These are phyloP conservation scores for Cordyceps cicadae DNA, from an alignment of 2,329 filamentous ascomycete genomes.

Conservation along the genomic window DNA sequence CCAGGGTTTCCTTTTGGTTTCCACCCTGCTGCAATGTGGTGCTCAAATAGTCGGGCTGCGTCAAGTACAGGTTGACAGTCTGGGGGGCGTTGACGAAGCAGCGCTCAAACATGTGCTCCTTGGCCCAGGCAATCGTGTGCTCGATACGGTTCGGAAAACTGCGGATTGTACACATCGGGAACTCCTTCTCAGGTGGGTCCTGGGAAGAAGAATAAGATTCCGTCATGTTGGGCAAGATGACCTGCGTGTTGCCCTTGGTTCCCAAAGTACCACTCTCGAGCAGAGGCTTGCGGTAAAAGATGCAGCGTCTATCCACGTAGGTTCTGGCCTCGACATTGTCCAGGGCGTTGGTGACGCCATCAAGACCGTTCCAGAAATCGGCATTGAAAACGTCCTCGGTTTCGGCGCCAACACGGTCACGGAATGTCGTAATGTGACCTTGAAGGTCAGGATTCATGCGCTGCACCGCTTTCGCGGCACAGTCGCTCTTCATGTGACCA, in stretches of 20 bases:
- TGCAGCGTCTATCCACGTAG: slow-evolving; percentile 91
- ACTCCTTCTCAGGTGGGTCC: slow-evolving; percentile 95
- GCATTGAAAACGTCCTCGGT: slow-evolving; percentile 95
- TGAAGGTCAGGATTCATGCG: slow-evolving; percentile 90
- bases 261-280: slow-evolving; percentile 97
- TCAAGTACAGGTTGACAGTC: slow-evolving; percentile 88
- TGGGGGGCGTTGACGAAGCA: slow-evolving; percentile 91
- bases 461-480: slow-evolving; percentile 80
- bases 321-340: slow-evolving; percentile 97
- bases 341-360: slow-evolving; percentile 91
- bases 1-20: slow-evolving; percentile 87
- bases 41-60: slow-evolving; percentile 83
- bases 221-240: slow-evolving; percentile 81
- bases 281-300: slow-evolving; percentile 96
- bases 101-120: slow-evolving; percentile 82
- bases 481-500: slow-evolving; percentile 92
- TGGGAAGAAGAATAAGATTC: slow-evolving; percentile 95
- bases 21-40: slow-evolving; percentile 84
- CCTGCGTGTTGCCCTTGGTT: slow-evolving; percentile 97
- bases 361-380: slow-evolving; percentile 76
- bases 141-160: slow-evolving; percentile 98
- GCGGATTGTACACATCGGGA: slow-evolving; percentile 95
- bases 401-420: slow-evolving; percentile 83
- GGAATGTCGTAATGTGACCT: slow-evolving; percentile 76
- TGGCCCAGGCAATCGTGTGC: slow-evolving; percentile 96